Base-by-base conservation (phyloP, 2,329 filamentous ascomycete species). In the Macroventuria anomochaeta region DNA sequence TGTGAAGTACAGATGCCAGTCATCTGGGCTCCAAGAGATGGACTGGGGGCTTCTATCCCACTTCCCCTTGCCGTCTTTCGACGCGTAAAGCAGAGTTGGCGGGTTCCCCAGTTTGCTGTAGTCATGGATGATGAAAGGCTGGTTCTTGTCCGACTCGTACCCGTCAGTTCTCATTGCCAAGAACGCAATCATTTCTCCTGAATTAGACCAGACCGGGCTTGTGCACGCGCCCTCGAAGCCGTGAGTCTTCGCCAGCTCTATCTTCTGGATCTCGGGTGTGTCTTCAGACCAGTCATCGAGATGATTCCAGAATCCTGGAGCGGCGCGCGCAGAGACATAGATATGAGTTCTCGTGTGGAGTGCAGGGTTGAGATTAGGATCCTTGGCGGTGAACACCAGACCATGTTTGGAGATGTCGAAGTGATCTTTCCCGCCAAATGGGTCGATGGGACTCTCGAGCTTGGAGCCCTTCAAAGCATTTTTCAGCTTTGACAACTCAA, bases 291-390 rank as follows among this genome's bases (percentile, higher is more conserved):
- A 48, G n/a, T 31, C 28, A 13, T 57, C 47, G 2, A 67, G 41
- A 7, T 64, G 50, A 15, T 60, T 53, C 69, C 69, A 71, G 67
- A 88, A 92, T 3, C 81, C 83, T 42, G 80, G 77, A 26, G 92
- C 77, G 0, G 86, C 83, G n/a, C 29, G 26, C 1, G 88, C 80
- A 21, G 58, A 57, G 39, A 88, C 85, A 74, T 95, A 96, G 26
- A 96, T 82, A 67, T 95, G 89, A 0, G 88, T 88, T 66, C 93
- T 93, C 5, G 91, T 96, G 72, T 89, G 85, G 51, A 89, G 83
- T 0, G 90, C 89, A 3, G 84, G 85, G 64, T 89, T 85, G 21
- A 91, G 74, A 10, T 84, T 78, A 0, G 89, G 89, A 64, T 92
- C 89, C 62, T 90, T 91, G 7, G 90, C 83, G 8, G 91, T 84